Evolutionary conservation across 2,329 filamentous ascomycete genomes (phyloP), one percentile per base, ranked within the genome.

Genomic region (Xylariaceae sp.): DNA sequence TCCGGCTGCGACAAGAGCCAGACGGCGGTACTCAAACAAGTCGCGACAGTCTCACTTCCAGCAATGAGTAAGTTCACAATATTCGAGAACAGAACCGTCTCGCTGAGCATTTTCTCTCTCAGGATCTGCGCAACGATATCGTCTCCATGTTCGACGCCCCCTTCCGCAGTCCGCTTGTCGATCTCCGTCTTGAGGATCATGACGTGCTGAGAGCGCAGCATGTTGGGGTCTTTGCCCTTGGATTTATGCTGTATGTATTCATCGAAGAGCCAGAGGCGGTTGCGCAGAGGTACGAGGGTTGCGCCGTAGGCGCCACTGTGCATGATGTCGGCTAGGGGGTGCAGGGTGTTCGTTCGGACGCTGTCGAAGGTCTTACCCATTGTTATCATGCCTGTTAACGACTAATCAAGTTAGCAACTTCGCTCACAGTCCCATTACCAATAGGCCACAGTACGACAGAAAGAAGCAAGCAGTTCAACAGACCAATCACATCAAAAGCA

Each of bases 251-350:
- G 20, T 6, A 42, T 36, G 17, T 11, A 14, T 16, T 36, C 12
- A 20, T 42, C 32, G 16, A 42, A 42, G 19, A 42, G 10, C 29
- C 40, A 36, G 17, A 42, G 19, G 19, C 40, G 40, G 3, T 23
- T 12, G n/a, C 40, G 27, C 6, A 42, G 20, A 3, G 40, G 40
- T 3, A 34, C 17, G 11, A 42, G 32, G 6, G 40, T 42, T 17
- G 40, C 40, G 17, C 29, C 29, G 25, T 36, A 42, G 14, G 40
- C 40, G 27, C 40, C 40, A 4, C 8, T 36, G 12, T 42, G 40
- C 40, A 42, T 42, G 17, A 42, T 20, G n/a, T 42, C 40, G 4
- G 40, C 40, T 6, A 42, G 40, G 6, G 40, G 40, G 25, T 42
- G 40, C 4, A 42, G 29, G 5, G 40, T 42, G 21, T 36, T 21